A percentile compares a stretch with the other conserved stretches of the same genome.
These are phyloP conservation scores for Myriosclerotinia curreyana DNA, from an alignment of 2,329 filamentous ascomycete genomes.

Conservation along the genomic window DNA sequence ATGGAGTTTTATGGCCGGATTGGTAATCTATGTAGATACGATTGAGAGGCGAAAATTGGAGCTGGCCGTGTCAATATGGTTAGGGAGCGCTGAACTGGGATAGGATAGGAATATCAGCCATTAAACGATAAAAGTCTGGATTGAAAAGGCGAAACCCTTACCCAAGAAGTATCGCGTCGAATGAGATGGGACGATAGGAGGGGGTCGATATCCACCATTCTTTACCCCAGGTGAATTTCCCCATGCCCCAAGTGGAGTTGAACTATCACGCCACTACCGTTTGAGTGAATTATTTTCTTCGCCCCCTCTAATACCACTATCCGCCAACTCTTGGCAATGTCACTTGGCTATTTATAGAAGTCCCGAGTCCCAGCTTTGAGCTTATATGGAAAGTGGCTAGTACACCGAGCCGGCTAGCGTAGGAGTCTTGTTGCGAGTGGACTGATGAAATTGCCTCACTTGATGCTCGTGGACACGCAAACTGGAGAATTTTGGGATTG, in stretches of 20 bases:
- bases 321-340: no score
- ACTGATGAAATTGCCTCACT: no score
- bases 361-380: no score
- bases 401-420: no score
- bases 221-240: not conserved
- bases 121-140: not conserved
- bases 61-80: conserved; percentile 6
- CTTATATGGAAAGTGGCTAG: no score
- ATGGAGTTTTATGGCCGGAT: conserved; percentile 7
- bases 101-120: not conserved
- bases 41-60: not conserved
- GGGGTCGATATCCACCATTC: not conserved
- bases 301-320: not conserved
- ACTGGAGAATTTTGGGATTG: no score
- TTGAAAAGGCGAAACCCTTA: not conserved
- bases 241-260: not conserved
- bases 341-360: no score
- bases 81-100: not conserved
- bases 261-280: not conserved
- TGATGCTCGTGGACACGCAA: no score
- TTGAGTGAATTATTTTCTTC: not conserved
- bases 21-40: conserved; percentile 5
- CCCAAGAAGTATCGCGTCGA: not conserved
- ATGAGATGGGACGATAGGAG: not conserved
- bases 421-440: no score